Percentiles rank a stretch among this genome's conserved stretches.
These are phyloP conservation scores for Pestalotiopsis sp. DNA, from an alignment of 2,329 filamentous ascomycete genomes.

Conservation along the genomic window DNA sequence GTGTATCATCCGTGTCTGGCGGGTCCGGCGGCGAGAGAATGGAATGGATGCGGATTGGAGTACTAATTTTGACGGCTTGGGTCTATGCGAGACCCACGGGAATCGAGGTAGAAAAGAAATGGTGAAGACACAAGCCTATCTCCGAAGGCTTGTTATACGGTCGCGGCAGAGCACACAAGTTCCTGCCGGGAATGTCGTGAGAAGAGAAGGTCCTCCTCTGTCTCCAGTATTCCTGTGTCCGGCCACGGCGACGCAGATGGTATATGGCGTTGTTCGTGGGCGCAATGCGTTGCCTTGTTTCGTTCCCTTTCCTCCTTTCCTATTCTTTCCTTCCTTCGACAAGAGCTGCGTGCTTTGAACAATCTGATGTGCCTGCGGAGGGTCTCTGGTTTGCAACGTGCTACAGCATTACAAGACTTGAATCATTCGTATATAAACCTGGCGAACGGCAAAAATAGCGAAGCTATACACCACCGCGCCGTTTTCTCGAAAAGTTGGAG, in stretches of 20 bases:
- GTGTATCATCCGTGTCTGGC: constrained; percentile 40
- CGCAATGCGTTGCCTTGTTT: background rate
- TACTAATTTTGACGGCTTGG: constrained; percentile 51
- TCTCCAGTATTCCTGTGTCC: background rate
- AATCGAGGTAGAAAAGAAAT: constrained; percentile 18
- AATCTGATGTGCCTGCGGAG: constrained; percentile 5
- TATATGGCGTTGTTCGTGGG: background rate
- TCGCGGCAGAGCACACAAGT: background rate
- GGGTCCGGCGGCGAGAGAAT: constrained; percentile 51
- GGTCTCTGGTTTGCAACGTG: constrained; percentile 20
- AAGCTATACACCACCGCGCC: background rate
- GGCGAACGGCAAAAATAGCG: background rate
- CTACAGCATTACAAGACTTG: constrained; percentile 27
- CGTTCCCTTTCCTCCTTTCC: background rate
- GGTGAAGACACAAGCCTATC: constrained; percentile 13
- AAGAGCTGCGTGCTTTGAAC: background rate
- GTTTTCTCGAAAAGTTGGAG: background rate
- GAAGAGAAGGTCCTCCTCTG: background rate
- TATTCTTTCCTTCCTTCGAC: background rate
- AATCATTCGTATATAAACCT: constrained; percentile 20
- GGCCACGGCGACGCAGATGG: background rate
- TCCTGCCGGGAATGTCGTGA: background rate
- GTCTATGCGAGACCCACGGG: constrained; percentile 39
- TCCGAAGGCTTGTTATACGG: constrained; percentile 1
- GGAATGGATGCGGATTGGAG: constrained; percentile 52